Evolutionary conservation across 2,329 filamentous ascomycete genomes (phyloP).

Genomic region (Coleophoma cylindrospora): DNA sequence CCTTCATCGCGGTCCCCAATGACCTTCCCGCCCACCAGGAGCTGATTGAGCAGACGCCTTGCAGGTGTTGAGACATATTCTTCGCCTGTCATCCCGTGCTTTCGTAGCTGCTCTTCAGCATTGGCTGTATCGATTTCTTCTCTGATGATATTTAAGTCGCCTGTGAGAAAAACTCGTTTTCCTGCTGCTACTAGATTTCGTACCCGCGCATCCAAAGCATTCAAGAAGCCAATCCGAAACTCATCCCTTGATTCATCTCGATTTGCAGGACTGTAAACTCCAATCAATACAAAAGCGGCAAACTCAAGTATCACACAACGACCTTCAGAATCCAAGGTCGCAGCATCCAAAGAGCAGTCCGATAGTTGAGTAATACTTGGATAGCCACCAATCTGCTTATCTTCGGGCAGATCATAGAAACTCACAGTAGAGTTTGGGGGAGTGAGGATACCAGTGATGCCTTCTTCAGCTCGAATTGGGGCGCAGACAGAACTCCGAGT

Average conservation of each 20-base stretch:
- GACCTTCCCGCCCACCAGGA: conserved; percentile 71
- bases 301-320: conserved; percentile 91
- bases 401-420: conserved; percentile 69
- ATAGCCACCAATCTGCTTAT: conserved; percentile 85
- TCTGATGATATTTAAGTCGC: conserved; percentile 78
- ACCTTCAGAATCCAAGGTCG: conserved; percentile 80
- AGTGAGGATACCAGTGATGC: conserved; percentile 76
- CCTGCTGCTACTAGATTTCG: conserved; percentile 77
- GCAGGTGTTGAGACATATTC: conserved; percentile 70
- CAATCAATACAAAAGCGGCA: conserved; percentile 87
- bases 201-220: conserved; percentile 74
- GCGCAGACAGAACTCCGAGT: conserved; percentile 81
- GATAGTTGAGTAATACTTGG: conserved; percentile 64
- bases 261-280: conserved; percentile 87
- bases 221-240: conserved; percentile 76
- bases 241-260: conserved; percentile 78
- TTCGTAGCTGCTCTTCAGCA: conserved; percentile 64
- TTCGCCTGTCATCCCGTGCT: conserved; percentile 61
- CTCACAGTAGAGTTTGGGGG: conserved; percentile 64
- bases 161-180: conserved; percentile 79
- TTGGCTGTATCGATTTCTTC: conserved; percentile 68
- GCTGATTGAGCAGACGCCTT: conserved; percentile 76
- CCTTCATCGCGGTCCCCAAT: conserved; percentile 61
- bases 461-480: conserved; percentile 88
- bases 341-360: conserved; percentile 59